Evolutionary conservation across 768 basidiomycete species (phyloP), one percentile per base, ranked within the genome.

Genomic region (Russula sp.): DNA sequence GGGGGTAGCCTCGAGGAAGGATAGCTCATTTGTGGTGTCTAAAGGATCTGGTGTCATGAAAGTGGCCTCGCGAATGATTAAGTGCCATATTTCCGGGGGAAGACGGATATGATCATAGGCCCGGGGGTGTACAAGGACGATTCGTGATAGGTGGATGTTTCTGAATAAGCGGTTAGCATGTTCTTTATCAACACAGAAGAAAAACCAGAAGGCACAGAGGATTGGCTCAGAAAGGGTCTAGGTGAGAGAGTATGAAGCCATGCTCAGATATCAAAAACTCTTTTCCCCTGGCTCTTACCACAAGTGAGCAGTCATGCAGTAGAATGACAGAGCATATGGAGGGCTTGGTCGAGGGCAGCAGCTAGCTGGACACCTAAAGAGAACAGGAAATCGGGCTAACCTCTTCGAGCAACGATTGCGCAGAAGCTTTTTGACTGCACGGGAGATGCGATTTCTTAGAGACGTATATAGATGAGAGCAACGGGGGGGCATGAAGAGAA

Each of bases 11-110:
- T 79, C 75, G 59, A 87, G 76, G 70, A 88, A 88, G 7, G 84
- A 85, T 52, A 85, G 75, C 10, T 82, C 75, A 32, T 76, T 74
- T 3, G 77, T 74, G 35, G 78, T 77, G 59, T 79, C 77, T 60
- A 81, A 74, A 11, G 78, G 78, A 63, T 82, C 77, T 56, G 76
- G 73, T 46, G 69, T 69, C 65, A 73, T 71, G 63, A 73, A 69
- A 22, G 81, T 79, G 1, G 84, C 85, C 66, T 81, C 80, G 43
- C 82, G 81, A 56, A 89, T 73, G 60, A 89, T 80, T 67, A 79
- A 71, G n/a, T 81, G 73, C 87, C 87, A 88, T 7, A 89, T 69
- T 66, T 89, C 87, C 1, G 78, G 69, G 0, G 87, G 87, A 14
- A 87, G 76, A 9, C 58, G 61, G 22, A 54, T 43, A 41, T 66